Conservation (phyloP, 2,329 filamentous ascomycete genomes). For the Hypoxylon sp. region DNA sequence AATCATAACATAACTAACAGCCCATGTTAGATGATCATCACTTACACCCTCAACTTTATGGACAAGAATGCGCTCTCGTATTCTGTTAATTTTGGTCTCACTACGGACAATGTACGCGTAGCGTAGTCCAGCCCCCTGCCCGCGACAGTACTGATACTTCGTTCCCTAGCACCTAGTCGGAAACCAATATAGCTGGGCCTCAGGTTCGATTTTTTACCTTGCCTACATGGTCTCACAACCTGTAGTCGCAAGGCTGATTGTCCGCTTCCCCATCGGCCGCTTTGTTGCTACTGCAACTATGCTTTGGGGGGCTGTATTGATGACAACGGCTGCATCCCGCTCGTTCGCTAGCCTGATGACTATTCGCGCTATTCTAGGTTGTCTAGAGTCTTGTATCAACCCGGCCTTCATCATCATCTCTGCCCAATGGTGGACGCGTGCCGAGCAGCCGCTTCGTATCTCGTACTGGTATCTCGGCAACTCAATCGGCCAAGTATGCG, state of each 20-base stretch:
- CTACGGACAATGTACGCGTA: conserved; percentile 39
- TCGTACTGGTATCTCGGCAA: conserved; percentile 71
- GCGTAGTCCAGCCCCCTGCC: not conserved
- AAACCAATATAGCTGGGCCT: conserved; percentile 41
- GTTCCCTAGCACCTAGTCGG: conserved; percentile 32
- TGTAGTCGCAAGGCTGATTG: conserved; percentile 62
- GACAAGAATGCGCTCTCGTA: conserved; percentile 50
- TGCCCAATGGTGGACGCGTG: conserved; percentile 57
- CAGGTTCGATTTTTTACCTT: conserved; percentile 66
- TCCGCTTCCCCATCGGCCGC: conserved; percentile 64
- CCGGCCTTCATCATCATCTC: conserved; percentile 62
- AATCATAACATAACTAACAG: conserved; percentile 7
- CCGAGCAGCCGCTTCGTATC: conserved; percentile 66
- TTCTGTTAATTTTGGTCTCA: conserved; percentile 46
- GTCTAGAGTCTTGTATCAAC: conserved; percentile 70
- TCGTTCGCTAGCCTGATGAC: conserved; percentile 69
- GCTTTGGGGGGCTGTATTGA: conserved; percentile 64
- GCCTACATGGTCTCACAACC: conserved; percentile 64
- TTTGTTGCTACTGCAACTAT: conserved; percentile 62
- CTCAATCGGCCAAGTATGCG: conserved; percentile 73
- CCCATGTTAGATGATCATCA: conserved; percentile 44
- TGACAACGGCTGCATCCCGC: conserved; percentile 65
- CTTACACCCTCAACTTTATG: conserved; percentile 51
- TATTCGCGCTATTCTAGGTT: conserved; percentile 69
- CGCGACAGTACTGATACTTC: conserved; percentile 10